Percentiles rank a stretch among this genome's conserved stretches.
phyloP scores from a whole-genome alignment of 345 rosid genomes.

The Citrus trifoliata region DNA sequence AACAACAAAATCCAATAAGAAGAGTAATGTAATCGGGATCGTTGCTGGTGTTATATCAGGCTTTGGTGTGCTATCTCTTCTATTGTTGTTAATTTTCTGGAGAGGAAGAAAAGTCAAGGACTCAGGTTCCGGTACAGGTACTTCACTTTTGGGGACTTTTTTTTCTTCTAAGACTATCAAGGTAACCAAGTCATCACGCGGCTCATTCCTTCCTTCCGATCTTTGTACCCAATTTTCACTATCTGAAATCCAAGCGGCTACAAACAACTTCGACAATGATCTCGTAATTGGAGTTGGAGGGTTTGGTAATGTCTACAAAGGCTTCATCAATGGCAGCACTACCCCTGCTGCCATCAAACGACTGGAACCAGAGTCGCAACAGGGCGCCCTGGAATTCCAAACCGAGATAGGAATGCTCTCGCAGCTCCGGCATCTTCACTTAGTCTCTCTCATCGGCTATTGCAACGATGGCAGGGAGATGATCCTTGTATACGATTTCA shows the following conservation, averaged over 20 bases:
- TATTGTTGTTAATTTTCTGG: background rate
- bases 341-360: slow-evolving; percentile 37
- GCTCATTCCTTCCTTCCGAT: background rate
- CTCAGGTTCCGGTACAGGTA: background rate
- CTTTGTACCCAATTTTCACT: slow-evolving; percentile 7
- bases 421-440: slow-evolving; percentile 29
- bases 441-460: slow-evolving; percentile 37
- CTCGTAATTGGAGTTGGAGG: slow-evolving; percentile 38
- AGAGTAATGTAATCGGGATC: background rate
- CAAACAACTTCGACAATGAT: slow-evolving; percentile 31
- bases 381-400: slow-evolving; percentile 34
- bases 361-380: slow-evolving; percentile 24
- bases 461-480: slow-evolving; percentile 32
- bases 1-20: background rate
- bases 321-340: slow-evolving; percentile 26
- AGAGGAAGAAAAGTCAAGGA: background rate
- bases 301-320: slow-evolving; percentile 40
- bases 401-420: slow-evolving; percentile 48
- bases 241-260: slow-evolving; percentile 24
- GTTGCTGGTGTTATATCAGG: slow-evolving; percentile 2
- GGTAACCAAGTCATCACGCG: background rate
- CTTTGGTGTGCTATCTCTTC: background rate
- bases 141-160: background rate
- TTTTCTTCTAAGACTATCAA: background rate
- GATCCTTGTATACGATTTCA: slow-evolving; percentile 39